Evolutionary conservation across 2,329 filamentous ascomycete species (phyloP).

Genomic region (Shiraia sp.): DNA sequence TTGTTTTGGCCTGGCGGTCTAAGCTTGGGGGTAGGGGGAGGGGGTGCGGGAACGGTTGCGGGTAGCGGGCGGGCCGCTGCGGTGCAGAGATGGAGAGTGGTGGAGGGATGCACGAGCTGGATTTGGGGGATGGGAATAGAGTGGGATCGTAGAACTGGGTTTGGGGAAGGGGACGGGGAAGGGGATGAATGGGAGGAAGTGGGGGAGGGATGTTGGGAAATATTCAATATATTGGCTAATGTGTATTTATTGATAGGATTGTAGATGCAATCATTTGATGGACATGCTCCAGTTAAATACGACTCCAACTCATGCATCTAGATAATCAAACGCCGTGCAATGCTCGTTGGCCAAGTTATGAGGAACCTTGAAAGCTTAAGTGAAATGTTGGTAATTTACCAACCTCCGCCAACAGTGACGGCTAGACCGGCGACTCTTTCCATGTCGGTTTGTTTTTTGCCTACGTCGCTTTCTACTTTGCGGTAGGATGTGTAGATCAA

Average conservation of each 20-base stretch:
- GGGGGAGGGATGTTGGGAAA: not conserved
- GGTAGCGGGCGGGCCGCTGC: constrained; percentile 1
- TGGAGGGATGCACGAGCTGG: not conserved
- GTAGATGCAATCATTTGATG: not conserved
- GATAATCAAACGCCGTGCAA: constrained; percentile 12
- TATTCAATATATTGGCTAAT: no score
- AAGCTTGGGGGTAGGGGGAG: not conserved
- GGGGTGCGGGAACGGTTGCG: not conserved
- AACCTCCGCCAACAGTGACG: constrained; percentile 88
- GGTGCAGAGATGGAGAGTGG: not conserved
- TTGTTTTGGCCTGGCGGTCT: not conserved
- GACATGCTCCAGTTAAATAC: constrained; percentile 11
- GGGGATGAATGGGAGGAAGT: not conserved
- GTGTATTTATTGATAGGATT: not conserved
- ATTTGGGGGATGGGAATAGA: not conserved
- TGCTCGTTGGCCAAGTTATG: constrained; percentile 7
- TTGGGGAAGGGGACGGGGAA: not conserved
- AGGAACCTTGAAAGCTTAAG: no score
- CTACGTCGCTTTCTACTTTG: constrained; percentile 92
- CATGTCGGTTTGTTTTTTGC: constrained; percentile 68
- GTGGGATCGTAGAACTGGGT: not conserved
- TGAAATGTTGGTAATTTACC: no score
- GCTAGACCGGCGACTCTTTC: constrained; percentile 87
- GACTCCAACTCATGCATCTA: no score
- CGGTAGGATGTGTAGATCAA: constrained; percentile 86